These are phyloP conservation scores for Annulohypoxylon maeteangense DNA, from an alignment of 495 filamentous ascomycete species.

Conservation along the genomic window DNA sequence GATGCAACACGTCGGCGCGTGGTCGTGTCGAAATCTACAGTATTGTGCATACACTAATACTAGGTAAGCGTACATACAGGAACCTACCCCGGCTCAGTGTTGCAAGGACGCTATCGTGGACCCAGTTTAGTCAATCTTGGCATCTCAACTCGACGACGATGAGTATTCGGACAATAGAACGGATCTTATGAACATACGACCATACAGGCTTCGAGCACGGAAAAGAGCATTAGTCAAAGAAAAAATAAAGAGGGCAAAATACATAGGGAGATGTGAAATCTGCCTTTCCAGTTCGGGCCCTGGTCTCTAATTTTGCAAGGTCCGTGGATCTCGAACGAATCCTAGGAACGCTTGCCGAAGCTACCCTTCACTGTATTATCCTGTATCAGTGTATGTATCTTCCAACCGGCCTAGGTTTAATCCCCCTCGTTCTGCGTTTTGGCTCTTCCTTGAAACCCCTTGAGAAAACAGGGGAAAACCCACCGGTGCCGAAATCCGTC, in stretches of 20 bases:
- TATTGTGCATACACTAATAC: not conserved
- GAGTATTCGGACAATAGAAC: conserved; percentile 6
- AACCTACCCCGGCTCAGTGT: conserved; percentile 14
- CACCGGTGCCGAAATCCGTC: not conserved
- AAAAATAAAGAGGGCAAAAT: not conserved
- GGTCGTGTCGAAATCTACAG: conserved; percentile 16
- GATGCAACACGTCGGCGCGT: conserved; percentile 12
- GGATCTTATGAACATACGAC: conserved; percentile 6
- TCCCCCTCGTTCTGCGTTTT: not conserved
- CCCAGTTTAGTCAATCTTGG: conserved; percentile 22
- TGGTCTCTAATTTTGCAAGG: conserved; percentile 17
- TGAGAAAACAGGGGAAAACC: not conserved
- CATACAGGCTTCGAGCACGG: not conserved
- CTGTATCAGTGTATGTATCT: not conserved
- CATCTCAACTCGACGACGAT: conserved; percentile 28
- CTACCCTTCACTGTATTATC: not conserved
- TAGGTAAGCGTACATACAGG: not conserved
- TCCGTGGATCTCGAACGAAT: conserved; percentile 19
- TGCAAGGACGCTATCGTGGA: conserved; percentile 10
- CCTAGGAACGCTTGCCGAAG: conserved; percentile 6
- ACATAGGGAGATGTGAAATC: not conserved
- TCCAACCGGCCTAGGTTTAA: not conserved
- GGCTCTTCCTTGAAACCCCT: conserved; percentile 4
- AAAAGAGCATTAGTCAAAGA: not conserved
- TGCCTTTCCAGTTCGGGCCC: conserved; percentile 20